Conservation (phyloP, 331 rosid species). For the Prunus yedoensis region DNA sequence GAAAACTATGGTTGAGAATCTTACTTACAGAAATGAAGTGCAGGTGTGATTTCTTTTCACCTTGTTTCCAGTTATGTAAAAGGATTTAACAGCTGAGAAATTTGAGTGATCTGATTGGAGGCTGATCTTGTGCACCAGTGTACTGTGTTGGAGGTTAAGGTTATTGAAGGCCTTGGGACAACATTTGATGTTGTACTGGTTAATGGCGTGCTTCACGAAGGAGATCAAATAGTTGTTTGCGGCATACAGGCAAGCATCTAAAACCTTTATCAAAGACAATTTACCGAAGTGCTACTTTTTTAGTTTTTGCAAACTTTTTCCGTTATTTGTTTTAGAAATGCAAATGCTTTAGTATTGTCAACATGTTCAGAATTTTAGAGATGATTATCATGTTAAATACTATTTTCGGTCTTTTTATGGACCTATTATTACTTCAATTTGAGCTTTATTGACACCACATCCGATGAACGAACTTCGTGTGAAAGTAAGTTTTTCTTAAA, state of each 20-base stretch:
- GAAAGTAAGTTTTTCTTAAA: slow-evolving; percentile 48
- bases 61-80: slow-evolving; percentile 16
- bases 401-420: slow-evolving; percentile 47
- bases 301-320: slow-evolving; percentile 6
- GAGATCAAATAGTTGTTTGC: slow-evolving; percentile 89
- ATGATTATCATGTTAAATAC: background rate
- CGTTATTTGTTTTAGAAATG: background rate
- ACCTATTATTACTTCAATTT: slow-evolving; percentile 81
- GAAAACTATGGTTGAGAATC: slow-evolving; percentile 79
- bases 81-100: slow-evolving; percentile 18
- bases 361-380: background rate
- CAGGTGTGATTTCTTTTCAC: slow-evolving; percentile 51
- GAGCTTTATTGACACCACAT: slow-evolving; percentile 93
- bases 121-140: slow-evolving; percentile 54
- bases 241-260: slow-evolving; percentile 77
- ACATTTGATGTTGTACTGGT: slow-evolving; percentile 88
- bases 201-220: slow-evolving; percentile 87
- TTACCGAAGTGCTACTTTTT: background rate
- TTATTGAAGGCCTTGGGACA: slow-evolving; percentile 86
- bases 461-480: slow-evolving; percentile 97
- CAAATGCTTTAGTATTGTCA: too few relatives aligned
- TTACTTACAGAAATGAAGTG: slow-evolving; percentile 69
- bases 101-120: slow-evolving; percentile 29
- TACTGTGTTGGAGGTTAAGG: slow-evolving; percentile 85
- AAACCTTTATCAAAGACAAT: slow-evolving; percentile 3